Percentiles rank a stretch among this genome's conserved stretches.
These are phyloP conservation scores for Neurospora sp. DNA, from an alignment of 495 filamentous ascomycete genomes.

Conservation along the genomic window DNA sequence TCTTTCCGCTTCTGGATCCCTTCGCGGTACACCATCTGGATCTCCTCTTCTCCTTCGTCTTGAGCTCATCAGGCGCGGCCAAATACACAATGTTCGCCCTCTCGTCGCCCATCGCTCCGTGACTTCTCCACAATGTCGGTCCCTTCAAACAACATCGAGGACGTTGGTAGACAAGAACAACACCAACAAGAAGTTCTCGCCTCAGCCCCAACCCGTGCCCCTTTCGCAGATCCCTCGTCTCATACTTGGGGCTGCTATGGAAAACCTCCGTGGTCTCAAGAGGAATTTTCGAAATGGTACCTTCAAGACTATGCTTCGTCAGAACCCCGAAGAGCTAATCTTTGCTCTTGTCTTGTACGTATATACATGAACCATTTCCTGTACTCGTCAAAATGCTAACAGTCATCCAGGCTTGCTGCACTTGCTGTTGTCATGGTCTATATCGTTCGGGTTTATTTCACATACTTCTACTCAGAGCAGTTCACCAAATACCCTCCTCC, in stretches of 20 bases:
- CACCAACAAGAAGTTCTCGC: conserved; percentile 13
- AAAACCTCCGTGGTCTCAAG: conserved; percentile 22
- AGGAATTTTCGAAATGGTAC: conserved; percentile 23
- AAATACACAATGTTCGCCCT: not conserved
- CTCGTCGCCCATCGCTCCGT: not conserved
- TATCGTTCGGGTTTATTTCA: conserved; percentile 53
- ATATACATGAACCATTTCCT: not conserved
- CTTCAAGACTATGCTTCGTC: conserved; percentile 22
- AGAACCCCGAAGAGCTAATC: conserved; percentile 32
- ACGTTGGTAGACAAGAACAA: not conserved
- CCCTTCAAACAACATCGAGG: conserved; percentile 10
- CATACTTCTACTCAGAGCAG: conserved; percentile 48
- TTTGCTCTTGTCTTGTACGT: conserved; percentile 19
- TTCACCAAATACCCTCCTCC: conserved; percentile 63
- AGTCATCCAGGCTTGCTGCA: conserved; percentile 23
- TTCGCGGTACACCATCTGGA: not conserved
- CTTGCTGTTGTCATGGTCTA: conserved; percentile 46
- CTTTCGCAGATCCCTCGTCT: conserved; percentile 12
- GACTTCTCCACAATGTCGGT: conserved; percentile 6
- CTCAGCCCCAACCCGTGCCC: conserved; percentile 6
- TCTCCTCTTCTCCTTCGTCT: conserved; percentile 1
- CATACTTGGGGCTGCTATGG: conserved; percentile 20
- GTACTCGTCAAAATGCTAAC: not conserved
- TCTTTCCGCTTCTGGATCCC: not conserved
- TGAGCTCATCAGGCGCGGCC: not conserved